phyloP scores from a whole-genome alignment of 306 rosid genomes.

The Begonia masoniana region DNA sequence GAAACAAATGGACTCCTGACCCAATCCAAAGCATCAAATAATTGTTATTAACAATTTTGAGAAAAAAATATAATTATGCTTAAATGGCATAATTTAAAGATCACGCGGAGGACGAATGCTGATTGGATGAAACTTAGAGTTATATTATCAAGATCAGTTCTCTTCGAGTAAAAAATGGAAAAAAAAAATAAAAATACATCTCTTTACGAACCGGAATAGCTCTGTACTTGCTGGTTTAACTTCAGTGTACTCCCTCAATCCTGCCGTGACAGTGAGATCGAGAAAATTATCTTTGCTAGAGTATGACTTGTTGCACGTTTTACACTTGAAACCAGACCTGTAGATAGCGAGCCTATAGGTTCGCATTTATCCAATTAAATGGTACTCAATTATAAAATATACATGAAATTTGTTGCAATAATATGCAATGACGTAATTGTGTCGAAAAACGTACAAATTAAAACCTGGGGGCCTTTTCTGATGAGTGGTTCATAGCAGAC shows the following conservation, averaged over 20 bases:
- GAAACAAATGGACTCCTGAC: slow-evolving; percentile 91
- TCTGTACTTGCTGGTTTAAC: slow-evolving; percentile 54
- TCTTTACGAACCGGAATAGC: slow-evolving; percentile 46
- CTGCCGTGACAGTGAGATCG: slow-evolving; percentile 75
- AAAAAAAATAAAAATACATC: slow-evolving; percentile 2
- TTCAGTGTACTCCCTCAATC: slow-evolving; percentile 60
- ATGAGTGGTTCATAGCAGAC: slow-evolving; percentile 76
- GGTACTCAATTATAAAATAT: too few species aligned
- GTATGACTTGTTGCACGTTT: slow-evolving; percentile 62
- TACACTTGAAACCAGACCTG: slow-evolving; percentile 83
- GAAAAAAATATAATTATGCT: slow-evolving; percentile 2
- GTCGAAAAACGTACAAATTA: slow-evolving; percentile 49
- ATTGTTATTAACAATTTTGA: slow-evolving; percentile 13
- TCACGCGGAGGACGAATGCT: background rate
- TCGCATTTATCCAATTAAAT: slow-evolving; percentile 7
- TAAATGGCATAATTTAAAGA: background rate
- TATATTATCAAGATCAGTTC: too few species aligned
- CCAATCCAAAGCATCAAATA: slow-evolving; percentile 9
- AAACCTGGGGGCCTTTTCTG: slow-evolving; percentile 84
- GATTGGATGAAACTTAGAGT: too few species aligned
- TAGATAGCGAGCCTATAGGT: slow-evolving; percentile 65
- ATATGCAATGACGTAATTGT: too few species aligned
- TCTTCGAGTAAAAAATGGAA: background rate
- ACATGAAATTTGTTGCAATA: too few species aligned
- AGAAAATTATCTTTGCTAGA: slow-evolving; percentile 68